Evolutionary conservation across 2,329 filamentous ascomycete species (phyloP), one percentile per base, ranked within the genome.

Genomic region (Ploettnerulaceae sp.): DNA sequence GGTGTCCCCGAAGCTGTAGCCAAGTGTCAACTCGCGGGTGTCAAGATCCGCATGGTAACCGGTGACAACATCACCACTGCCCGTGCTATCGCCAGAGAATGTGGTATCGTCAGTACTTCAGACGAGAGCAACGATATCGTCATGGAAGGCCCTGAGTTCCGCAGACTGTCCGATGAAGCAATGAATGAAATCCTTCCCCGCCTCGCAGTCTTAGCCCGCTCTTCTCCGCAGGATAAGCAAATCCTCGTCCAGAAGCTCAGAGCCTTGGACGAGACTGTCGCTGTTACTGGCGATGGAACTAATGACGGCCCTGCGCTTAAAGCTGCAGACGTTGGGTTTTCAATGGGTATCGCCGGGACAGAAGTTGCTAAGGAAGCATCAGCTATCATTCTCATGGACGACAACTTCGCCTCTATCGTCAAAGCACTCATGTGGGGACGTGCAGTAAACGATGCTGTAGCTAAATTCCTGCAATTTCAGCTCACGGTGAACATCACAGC

Each of bases 401-500:
- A 80, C 61, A 80, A 79, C 60, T 80, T 80, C 60, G 67, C 74
- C 1, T 81, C 77, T 2, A 82, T 83, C 55, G 75, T 82, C 47
- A 77, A 77, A 55, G 76, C 76, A 9, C 66, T 81, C 49, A 75
- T 76, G 68, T 81, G 77, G 77, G 77, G 77, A 43, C 72, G 77
- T 48, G 76, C 77, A 14, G 75, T 74, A 51, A 76, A 75, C 54
- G 73, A 76, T 54, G 71, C 73, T 2, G 73, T 76, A 18, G 68
- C 71, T 58, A 76, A 76, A 55, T 76, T 76, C 57, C 60, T 76
- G 41, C 68, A 76, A 53, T 76, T 76, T 51, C 79, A 82, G 66
- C 73, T 84, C 56, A 82, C 79, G 0, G 86, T 90, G 66, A 90
- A 89, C 69, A 86, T 89, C 58, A 89, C 85, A 3, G 86, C 86